Evolutionary conservation across 257 asterid genomes (phyloP).

Genomic region (Solanum acaule): DNA sequence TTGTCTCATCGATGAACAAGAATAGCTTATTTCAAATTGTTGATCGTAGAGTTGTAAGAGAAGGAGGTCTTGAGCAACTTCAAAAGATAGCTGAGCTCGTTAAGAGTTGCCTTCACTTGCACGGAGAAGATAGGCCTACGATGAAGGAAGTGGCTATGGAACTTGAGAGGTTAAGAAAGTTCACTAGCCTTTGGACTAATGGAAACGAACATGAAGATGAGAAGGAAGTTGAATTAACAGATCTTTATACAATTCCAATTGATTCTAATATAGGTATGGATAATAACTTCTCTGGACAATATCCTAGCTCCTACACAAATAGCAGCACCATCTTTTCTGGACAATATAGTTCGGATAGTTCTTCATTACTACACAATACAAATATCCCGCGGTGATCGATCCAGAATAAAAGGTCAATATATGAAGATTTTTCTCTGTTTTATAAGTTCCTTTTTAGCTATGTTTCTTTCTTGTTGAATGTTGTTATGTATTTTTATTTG

Average conservation of each 20-base stretch:
- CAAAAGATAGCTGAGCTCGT: too few species aligned
- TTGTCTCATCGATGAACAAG: too few species aligned
- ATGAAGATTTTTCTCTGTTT: not conserved
- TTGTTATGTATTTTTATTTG: not conserved
- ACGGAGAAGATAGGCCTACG: too few species aligned
- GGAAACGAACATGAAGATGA: too few species aligned
- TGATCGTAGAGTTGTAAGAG: too few species aligned
- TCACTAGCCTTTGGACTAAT: too few species aligned
- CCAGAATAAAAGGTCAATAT: not conserved
- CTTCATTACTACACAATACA: constrained; percentile 4
- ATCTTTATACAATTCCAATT: constrained; percentile 37
- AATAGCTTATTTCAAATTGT: too few species aligned
- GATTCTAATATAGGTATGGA: constrained; percentile 1
- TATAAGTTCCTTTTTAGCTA: not conserved
- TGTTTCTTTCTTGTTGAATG: not conserved
- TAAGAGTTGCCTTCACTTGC: too few species aligned
- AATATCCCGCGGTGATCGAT: constrained; percentile 1
- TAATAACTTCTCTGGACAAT: constrained; percentile 10
- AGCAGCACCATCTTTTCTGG: constrained; percentile 11
- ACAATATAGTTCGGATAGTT: constrained; percentile 22
- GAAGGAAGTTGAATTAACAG: constrained; percentile 4
- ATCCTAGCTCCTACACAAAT: constrained; percentile 5
- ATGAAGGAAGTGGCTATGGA: too few species aligned
- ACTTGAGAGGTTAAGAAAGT: too few species aligned
- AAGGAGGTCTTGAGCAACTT: too few species aligned